Conservation (phyloP, 2,329 filamentous ascomycete genomes). For the Exophiala oligosperma region DNA sequence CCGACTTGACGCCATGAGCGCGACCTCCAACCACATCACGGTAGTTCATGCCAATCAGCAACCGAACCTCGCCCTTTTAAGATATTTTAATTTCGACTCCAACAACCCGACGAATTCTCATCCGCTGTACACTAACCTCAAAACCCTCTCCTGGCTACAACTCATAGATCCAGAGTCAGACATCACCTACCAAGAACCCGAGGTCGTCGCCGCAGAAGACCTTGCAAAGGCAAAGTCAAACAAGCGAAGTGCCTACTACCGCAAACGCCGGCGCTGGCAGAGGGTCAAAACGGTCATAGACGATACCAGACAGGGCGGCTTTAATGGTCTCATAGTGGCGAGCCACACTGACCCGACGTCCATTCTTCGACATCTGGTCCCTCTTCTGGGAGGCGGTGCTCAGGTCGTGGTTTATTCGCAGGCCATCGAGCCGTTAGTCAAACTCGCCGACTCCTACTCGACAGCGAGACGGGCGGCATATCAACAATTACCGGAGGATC, state of each 20-base stretch:
- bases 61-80: conserved; percentile 81
- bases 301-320: conserved; percentile 70
- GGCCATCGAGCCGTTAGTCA: conserved; percentile 73
- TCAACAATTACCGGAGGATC: conserved; percentile 29
- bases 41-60: conserved; percentile 79
- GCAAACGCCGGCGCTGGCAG: conserved; percentile 82
- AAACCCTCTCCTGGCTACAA: conserved; percentile 88
- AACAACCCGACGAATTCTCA: conserved; percentile 65
- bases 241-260: conserved; percentile 80
- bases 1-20: conserved; percentile 45
- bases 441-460: conserved; percentile 80
- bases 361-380: conserved; percentile 72
- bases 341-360: conserved; percentile 78
- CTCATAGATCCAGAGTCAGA: conserved; percentile 76
- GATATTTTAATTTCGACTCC: conserved; percentile 84
- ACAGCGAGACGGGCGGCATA: conserved; percentile 77
- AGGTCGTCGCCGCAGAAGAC: conserved; percentile 57
- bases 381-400: conserved; percentile 78
- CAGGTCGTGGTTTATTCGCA: conserved; percentile 84
- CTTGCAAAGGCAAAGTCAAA: conserved; percentile 75
- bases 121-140: conserved; percentile 78
- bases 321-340: conserved; percentile 80
- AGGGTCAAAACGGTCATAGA: conserved; percentile 72
- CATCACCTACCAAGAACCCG: conserved; percentile 68
- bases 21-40: conserved; percentile 73